Conservation (phyloP, 305 asterid genomes). For the Fraxinus angustifolia region DNA sequence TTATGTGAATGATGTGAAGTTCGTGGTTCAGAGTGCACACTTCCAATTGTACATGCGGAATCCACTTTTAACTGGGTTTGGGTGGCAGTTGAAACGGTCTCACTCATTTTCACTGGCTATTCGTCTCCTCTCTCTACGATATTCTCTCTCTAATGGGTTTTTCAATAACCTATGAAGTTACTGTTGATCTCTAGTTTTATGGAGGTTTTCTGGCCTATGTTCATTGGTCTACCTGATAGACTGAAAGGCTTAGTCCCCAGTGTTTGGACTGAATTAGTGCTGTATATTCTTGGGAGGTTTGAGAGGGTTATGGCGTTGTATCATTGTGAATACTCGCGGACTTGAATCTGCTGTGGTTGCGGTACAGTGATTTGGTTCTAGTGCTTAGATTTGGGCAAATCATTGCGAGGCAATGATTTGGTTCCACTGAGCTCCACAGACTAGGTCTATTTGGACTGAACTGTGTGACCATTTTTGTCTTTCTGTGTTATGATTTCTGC, state of each 20-base stretch:
- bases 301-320: not conserved
- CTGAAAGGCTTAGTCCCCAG: not conserved
- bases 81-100: not conserved
- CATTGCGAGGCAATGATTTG: too few relatives aligned
- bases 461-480: not conserved
- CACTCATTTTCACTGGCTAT: not conserved
- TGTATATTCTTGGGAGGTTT: not conserved
- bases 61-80: not conserved
- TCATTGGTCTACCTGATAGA: not conserved
- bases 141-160: not conserved
- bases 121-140: not conserved
- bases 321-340: not conserved
- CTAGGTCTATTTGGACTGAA: not conserved
- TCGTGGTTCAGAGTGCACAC: not conserved
- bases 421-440: not conserved
- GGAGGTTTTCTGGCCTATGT: not conserved
- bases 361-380: not conserved
- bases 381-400: not conserved
- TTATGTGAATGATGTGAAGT: not conserved
- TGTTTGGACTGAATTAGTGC: not conserved
- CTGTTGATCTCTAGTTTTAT: not conserved
- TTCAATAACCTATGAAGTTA: not conserved
- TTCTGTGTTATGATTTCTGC: not conserved
- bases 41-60: not conserved
- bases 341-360: not conserved